These are phyloP conservation scores for Macrolepiota dolichaula DNA, from an alignment of 768 basidiomycete species.

Conservation along the genomic window DNA sequence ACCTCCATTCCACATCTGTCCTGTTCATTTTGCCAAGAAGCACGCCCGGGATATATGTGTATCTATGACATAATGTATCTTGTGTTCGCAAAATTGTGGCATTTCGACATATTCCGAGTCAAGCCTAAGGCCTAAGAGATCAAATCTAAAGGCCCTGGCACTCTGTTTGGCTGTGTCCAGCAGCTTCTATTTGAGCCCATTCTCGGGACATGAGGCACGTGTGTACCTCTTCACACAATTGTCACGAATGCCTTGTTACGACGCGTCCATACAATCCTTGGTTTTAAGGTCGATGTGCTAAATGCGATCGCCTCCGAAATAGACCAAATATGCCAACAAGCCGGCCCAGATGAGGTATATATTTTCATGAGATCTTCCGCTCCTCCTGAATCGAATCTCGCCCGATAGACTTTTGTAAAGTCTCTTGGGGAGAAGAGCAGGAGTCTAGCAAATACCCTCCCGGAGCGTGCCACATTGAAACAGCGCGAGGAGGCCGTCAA, in stretches of 20 bases:
- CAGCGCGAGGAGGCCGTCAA: constrained; percentile 38
- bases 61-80: no score
- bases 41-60: no score
- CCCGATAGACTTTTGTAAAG: constrained; percentile 35
- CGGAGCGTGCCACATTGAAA: constrained; percentile 39
- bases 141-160: neutral
- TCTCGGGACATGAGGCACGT: neutral
- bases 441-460: constrained; percentile 33
- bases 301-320: constrained; percentile 45
- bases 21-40: no score
- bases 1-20: no score
- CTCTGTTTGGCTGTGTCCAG: neutral
- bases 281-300: constrained; percentile 38
- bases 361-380: neutral
- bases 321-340: constrained; percentile 38
- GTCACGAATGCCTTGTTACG: neutral
- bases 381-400: neutral
- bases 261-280: constrained; percentile 19
- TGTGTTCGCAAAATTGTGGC: no score
- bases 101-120: no score
- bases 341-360: constrained; percentile 46
- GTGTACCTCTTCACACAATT: neutral
- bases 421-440: constrained; percentile 40
- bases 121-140: no score
- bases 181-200: neutral